phyloP scores from a whole-genome alignment of 257 asterid species.

The Nyctanthes arbortristis region DNA sequence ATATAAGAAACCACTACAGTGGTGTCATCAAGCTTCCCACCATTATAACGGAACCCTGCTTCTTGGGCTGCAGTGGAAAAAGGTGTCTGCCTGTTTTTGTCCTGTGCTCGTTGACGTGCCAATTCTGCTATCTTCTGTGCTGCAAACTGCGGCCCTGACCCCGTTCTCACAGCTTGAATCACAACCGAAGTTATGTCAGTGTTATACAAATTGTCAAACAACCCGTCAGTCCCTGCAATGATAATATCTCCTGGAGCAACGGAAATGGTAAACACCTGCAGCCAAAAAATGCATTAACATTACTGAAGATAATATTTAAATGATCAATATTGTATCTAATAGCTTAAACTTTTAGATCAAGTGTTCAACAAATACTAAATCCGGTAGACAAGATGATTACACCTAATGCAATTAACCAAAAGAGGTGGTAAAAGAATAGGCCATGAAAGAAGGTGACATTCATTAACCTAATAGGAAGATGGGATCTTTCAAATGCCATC shows the following conservation, averaged over 20 bases:
- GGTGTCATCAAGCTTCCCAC: conserved; percentile 95
- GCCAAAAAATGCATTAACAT: conserved; percentile 19
- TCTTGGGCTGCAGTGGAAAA: conserved; percentile 94
- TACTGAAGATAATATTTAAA: too few relatives aligned
- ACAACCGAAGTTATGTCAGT: conserved; percentile 76
- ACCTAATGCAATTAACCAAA: not conserved
- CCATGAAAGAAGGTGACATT: not conserved
- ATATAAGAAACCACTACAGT: conserved; percentile 83
- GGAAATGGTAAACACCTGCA: conserved; percentile 73
- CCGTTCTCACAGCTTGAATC: conserved; percentile 85
- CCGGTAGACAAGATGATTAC: too few relatives aligned
- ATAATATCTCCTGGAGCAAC: conserved; percentile 95
- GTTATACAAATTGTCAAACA: conserved; percentile 88
- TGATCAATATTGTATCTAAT: not conserved
- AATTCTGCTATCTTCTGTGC: conserved; percentile 90
- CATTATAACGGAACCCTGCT: conserved; percentile 86
- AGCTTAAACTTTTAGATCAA: not conserved
- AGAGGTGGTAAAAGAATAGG: not conserved
- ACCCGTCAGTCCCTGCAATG: conserved; percentile 94
- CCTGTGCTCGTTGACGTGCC: conserved; percentile 88
- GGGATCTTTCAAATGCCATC: not conserved
- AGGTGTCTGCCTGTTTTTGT: conserved; percentile 87
- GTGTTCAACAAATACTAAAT: too few relatives aligned
- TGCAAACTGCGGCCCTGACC: conserved; percentile 79
- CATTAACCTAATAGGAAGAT: not conserved